Conservation (phyloP, 495 filamentous ascomycete genomes). For the Neurospora sp. region DNA sequence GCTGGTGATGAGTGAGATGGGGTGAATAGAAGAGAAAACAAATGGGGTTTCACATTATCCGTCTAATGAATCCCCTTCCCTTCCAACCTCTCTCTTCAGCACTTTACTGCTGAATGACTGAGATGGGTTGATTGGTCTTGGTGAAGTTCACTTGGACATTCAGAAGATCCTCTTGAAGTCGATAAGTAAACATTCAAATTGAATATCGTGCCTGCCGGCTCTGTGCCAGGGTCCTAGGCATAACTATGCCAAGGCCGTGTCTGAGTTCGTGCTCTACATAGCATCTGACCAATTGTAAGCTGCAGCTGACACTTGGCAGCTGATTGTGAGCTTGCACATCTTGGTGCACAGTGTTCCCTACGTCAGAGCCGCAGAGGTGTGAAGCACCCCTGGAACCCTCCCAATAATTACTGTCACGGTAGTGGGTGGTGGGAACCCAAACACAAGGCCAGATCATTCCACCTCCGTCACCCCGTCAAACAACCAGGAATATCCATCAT, state of each 20-base stretch:
- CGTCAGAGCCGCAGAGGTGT: background rate
- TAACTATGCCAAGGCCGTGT: background rate
- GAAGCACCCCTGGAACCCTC: background rate
- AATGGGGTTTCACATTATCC: background rate
- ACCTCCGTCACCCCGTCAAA: background rate
- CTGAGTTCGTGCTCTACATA: background rate
- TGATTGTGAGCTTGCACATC: background rate
- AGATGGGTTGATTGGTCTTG: background rate
- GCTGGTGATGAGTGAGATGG: background rate
- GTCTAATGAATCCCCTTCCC: background rate
- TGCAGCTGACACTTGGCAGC: background rate
- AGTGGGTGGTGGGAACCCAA: background rate
- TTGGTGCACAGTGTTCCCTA: background rate
- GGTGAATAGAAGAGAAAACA: background rate
- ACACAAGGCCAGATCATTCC: background rate
- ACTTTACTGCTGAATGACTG: background rate
- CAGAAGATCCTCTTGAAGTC: background rate
- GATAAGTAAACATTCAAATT: background rate
- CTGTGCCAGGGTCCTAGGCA: background rate
- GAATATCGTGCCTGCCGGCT: background rate
- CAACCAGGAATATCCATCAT: background rate
- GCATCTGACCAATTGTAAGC: background rate
- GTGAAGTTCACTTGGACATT: background rate
- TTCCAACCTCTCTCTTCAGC: background rate
- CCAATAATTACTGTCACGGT: background rate